Conservation (phyloP, 2,329 filamentous ascomycete species). For the Hypomyces rosellus region DNA sequence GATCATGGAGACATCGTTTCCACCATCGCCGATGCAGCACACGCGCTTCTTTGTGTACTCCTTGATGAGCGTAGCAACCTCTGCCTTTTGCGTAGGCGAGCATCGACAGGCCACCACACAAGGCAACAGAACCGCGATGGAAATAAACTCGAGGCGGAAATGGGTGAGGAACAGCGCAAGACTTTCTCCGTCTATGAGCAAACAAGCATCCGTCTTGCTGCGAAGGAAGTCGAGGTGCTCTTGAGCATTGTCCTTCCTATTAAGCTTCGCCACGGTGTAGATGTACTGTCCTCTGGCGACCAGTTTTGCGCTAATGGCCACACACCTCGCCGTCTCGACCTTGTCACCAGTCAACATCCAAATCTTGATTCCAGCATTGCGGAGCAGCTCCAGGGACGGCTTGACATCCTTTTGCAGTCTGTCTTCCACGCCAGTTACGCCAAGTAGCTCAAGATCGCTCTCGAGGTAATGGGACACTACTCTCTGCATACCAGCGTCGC, state of each 20-base stretch:
- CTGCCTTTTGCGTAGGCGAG: constrained; percentile 94
- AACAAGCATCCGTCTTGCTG: constrained; percentile 77
- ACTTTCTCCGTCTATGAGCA: constrained; percentile 93
- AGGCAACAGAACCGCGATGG: constrained; percentile 77
- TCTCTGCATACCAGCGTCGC: constrained; percentile 74
- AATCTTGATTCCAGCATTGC: constrained; percentile 97
- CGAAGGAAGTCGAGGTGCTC: constrained; percentile 84
- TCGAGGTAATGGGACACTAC: constrained; percentile 80
- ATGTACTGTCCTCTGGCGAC: constrained; percentile 93
- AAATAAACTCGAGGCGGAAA: constrained; percentile 80
- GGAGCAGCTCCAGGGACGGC: constrained; percentile 84
- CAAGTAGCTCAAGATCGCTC: constrained; percentile 80
- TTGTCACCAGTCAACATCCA: constrained; percentile 99
- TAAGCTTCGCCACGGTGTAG: constrained; percentile 82
- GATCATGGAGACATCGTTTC: constrained; percentile 99
- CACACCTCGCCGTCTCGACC: constrained; percentile 93
- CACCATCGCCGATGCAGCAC: constrained; percentile 95
- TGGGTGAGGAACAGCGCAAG: constrained; percentile 76
- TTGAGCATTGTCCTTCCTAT: constrained; percentile 75
- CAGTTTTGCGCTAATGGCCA: constrained; percentile 89
- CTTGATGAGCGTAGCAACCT: constrained; percentile 85
- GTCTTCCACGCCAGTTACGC: constrained; percentile 97
- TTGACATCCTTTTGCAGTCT: constrained; percentile 95
- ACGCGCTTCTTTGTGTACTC: constrained; percentile 89
- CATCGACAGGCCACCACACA: constrained; percentile 95